These are phyloP conservation scores for Gliomastix tumulicola DNA, from an alignment of 2,329 filamentous ascomycete species.

Conservation along the genomic window DNA sequence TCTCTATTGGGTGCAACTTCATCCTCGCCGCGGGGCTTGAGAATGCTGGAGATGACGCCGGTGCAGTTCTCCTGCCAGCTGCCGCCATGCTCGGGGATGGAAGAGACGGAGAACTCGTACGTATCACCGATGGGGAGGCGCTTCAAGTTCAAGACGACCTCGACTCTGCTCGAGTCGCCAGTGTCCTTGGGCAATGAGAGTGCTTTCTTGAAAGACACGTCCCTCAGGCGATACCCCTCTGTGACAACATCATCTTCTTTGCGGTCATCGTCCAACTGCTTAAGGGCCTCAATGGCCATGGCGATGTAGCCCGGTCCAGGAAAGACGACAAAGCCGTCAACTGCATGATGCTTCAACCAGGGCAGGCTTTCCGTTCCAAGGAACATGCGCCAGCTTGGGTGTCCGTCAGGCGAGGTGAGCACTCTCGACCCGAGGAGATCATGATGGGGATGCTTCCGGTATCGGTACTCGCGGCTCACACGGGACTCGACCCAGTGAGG, in stretches of 20 bases:
- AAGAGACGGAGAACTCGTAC: too few species aligned
- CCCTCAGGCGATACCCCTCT: background rate
- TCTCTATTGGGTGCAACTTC: too few species aligned
- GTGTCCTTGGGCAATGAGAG: background rate
- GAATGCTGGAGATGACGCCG: background rate
- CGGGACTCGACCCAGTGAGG: slow-evolving; percentile 12
- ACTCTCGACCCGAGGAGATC: slow-evolving; percentile 14
- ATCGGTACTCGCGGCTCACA: slow-evolving; percentile 13
- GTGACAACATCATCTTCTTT: background rate
- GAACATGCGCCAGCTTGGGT: slow-evolving; percentile 21
- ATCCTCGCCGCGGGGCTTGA: too few species aligned
- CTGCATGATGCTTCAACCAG: slow-evolving; percentile 22
- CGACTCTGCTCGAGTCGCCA: background rate
- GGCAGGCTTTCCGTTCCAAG: slow-evolving; percentile 15
- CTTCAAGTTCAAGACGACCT: too few species aligned
- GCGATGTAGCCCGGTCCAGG: slow-evolving; percentile 22
- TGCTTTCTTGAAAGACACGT: background rate
- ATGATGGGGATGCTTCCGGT: slow-evolving; percentile 12
- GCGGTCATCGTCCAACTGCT: too few species aligned
- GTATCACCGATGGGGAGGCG: too few species aligned
- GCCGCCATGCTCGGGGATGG: too few species aligned
- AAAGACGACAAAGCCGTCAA: slow-evolving; percentile 18
- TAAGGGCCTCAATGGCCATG: slow-evolving; percentile 22
- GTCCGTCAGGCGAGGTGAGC: slow-evolving; percentile 10
- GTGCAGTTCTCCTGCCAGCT: background rate